Base-by-base conservation (phyloP, 2,329 filamentous ascomycete species). In the Cladosporium halotolerans region DNA sequence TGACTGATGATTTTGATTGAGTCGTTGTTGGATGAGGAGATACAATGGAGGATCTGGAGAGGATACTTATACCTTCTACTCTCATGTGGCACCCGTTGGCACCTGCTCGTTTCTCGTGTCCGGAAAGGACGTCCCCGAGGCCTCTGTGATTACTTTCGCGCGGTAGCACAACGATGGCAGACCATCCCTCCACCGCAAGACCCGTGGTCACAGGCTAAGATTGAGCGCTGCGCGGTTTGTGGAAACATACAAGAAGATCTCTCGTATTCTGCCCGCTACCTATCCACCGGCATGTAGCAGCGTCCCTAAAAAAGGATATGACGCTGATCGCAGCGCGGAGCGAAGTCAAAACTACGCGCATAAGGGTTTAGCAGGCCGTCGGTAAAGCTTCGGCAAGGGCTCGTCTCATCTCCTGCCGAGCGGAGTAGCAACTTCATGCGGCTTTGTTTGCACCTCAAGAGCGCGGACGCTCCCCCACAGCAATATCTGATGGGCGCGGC, bases 291-390 rank as follows among this genome's bases (percentile, higher is more conserved):
- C 32, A 51, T 19, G 39, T 51, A 19, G 23, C 47, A 36, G 43
- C 38, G 47, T 51, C 10, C 31, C 34, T 51, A 43, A 51, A 51
- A 51, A 51, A 51, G 47, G 13, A 39, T 43, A 51, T 51, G 47
- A 51, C 47, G 47, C 14, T 36, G 40, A 28, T 28, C 23, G 23
- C 23, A 28, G 23, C 23, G 23, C 23, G 23, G 23, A 28, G 23
- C 23, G 23, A 28, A 28, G 23, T 28, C 23, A 28, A 28, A 28
- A 28, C 23, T 28, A 28, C 23, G 5, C 23, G 23, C 23, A 28
- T 5, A 28, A 28, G 23, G 23, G 23, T 28, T 28, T 28, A 28
- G 23, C 23, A 28, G 2, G 23, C 10, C 18, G 9, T 39, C 45
- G 45, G 45, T 40, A 28, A 41, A 48, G 19, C 13, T 48, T 48